A percentile compares a stretch with the other conserved stretches of the same genome.
phyloP scores from a whole-genome alignment of 2,329 filamentous ascomycete species.

The Onygena corvina region DNA sequence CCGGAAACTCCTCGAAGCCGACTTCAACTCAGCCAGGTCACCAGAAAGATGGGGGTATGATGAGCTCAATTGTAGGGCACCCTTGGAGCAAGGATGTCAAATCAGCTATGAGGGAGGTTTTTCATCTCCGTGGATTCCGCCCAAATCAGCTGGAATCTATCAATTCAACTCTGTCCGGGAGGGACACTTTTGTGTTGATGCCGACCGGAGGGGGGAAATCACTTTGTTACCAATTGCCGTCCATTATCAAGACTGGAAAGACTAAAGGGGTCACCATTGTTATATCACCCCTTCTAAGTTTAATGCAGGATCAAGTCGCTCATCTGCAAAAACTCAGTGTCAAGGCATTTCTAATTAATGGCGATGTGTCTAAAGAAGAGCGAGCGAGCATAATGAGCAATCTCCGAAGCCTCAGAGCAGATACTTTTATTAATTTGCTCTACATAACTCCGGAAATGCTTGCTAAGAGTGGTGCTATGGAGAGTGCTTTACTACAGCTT shows the following conservation, averaged over 20 bases:
- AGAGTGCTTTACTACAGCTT: constrained; percentile 54
- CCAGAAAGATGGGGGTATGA: not conserved
- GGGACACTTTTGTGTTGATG: constrained; percentile 93
- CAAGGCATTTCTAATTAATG: constrained; percentile 69
- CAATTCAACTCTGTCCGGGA: constrained; percentile 75
- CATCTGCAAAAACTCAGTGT: constrained; percentile 66
- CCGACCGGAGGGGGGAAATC: constrained; percentile 96
- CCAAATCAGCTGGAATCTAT: constrained; percentile 90
- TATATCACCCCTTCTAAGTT: constrained; percentile 81
- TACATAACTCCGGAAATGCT: constrained; percentile 98
- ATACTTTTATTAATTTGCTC: constrained; percentile 69
- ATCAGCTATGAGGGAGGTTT: constrained; percentile 65
- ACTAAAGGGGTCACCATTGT: constrained; percentile 84
- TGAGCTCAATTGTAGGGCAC: constrained; percentile 26
- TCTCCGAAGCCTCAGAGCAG: constrained; percentile 52
- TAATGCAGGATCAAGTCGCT: constrained; percentile 94
- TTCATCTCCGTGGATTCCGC: constrained; percentile 75
- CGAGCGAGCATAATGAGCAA: constrained; percentile 54
- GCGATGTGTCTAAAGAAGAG: constrained; percentile 54
- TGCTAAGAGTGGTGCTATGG: constrained; percentile 61
- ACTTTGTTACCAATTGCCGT: constrained; percentile 88
- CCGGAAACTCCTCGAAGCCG: constrained; percentile 27
- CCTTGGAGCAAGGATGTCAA: constrained; percentile 82
- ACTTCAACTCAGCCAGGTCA: constrained; percentile 23
- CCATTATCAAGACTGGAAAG: constrained; percentile 65